Evolutionary conservation across 2,329 filamentous ascomycete species (phyloP), one percentile per base, ranked within the genome.

Genomic region (Zasmidium citrigriseum): DNA sequence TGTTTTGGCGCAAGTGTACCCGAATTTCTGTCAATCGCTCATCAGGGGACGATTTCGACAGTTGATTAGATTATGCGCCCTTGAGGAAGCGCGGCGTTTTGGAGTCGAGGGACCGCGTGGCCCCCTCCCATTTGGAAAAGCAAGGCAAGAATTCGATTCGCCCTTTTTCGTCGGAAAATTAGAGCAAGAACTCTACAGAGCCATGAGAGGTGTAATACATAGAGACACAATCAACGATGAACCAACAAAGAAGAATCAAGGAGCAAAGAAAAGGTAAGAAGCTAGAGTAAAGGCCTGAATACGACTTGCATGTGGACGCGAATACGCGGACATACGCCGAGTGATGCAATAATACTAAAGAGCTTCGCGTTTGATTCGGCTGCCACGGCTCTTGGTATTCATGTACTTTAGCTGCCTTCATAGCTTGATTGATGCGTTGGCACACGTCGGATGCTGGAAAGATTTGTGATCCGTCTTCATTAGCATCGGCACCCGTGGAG

Each of bases 51-150:
- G 51, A 53, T 48, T 44, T 7, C 49, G 55, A 55, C 46, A 59
- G 23, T 41, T 24, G 41, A 14, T 23, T 44, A 21, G 34, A 25
- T 46, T 5, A 41, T 52, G 60, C 58, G 59, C 55, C 53, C 55
- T n/a, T 16, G 34, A 9, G 34, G 34, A 38, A 62, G 61, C 63
- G 63, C 61, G 63, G 63, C 59, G 61, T 63, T 65, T 27, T 45
- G 57, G 23, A 41, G 34, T 41, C 34, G 34, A 41, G 34, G 12
- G 34, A n/a, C 34, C 34, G 18, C 16, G 16, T 10, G 34, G 4
- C 18, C 18, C 14, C 14, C 7, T 34, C 14, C 7, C 7, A 14
- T 34, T 34, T 34, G 27, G 14, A 7, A 14, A 14, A 7, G 7
- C 7, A 7, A 34, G 27, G 27, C 27, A 34, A 34, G 27, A 34